phyloP scores from a whole-genome alignment of 257 asterid genomes.

The Solanum sitiens region DNA sequence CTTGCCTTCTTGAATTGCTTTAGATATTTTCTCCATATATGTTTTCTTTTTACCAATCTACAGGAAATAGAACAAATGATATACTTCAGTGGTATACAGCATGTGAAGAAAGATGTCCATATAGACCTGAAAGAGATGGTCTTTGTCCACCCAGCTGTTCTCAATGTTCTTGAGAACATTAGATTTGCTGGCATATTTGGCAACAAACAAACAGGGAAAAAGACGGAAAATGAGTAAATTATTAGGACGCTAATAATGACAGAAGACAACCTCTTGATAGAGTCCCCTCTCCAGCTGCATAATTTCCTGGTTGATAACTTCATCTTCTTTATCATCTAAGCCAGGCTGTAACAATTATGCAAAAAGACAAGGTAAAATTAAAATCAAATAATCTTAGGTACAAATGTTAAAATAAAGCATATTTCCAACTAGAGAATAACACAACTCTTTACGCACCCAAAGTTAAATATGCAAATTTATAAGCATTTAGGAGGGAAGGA shows the following conservation, averaged over 20 bases:
- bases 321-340: constrained; percentile 80
- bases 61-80: constrained; percentile 12
- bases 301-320: constrained; percentile 49
- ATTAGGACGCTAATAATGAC: not conserved
- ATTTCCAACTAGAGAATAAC: not conserved
- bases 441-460: not conserved
- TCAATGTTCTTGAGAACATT: not conserved
- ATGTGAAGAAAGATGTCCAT: not conserved
- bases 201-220: not conserved
- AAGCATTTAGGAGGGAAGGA: not conserved
- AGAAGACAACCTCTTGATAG: constrained; percentile 52
- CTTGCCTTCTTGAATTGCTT: constrained; percentile 49
- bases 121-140: not conserved
- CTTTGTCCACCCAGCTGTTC: not conserved
- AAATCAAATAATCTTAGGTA: not conserved
- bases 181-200: not conserved
- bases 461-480: not conserved
- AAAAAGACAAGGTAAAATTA: not conserved
- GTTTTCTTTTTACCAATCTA: constrained; percentile 60
- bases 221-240: not conserved
- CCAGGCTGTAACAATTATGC: constrained; percentile 53
- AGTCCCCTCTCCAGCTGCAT: constrained; percentile 52
- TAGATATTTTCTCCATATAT: constrained; percentile 42
- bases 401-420: not conserved
- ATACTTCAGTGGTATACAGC: not conserved